phyloP scores from a whole-genome alignment of 148 eudicot species.

The Rhododendron molle region DNA sequence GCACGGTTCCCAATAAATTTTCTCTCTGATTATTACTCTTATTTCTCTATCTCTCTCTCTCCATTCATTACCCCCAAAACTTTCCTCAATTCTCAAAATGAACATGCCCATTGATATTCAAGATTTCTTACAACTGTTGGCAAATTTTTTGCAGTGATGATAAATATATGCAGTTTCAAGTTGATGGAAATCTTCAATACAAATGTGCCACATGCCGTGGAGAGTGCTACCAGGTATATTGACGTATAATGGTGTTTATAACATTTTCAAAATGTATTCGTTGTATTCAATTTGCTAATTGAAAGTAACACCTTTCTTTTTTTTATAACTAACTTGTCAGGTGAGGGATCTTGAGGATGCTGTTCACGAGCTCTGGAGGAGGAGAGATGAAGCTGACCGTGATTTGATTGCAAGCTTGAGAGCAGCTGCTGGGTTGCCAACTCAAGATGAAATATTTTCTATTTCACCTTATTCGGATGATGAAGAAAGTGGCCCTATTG shows the following conservation, averaged over 20 bases:
- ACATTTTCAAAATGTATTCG: background rate
- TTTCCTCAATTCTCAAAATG: too few species aligned
- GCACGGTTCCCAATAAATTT: too few species aligned
- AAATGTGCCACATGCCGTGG: slow-evolving; percentile 95
- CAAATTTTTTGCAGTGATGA: slow-evolving; percentile 60
- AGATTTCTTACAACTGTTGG: background rate
- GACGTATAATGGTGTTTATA: background rate
- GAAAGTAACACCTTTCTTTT: background rate
- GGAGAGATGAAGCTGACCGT: slow-evolving; percentile 71
- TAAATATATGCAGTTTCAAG: slow-evolving; percentile 84
- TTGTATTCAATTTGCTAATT: background rate
- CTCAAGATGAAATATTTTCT: slow-evolving; percentile 83
- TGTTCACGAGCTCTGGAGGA: slow-evolving; percentile 93
- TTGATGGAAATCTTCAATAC: slow-evolving; percentile 83
- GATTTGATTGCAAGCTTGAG: slow-evolving; percentile 81
- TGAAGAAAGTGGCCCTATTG: slow-evolving; percentile 61
- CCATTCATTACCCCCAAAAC: too few species aligned
- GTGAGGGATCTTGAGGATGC: slow-evolving; percentile 86
- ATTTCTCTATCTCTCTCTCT: too few species aligned
- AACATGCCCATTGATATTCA: background rate
- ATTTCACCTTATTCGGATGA: slow-evolving; percentile 96
- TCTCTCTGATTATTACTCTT: too few species aligned
- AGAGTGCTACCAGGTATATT: slow-evolving; percentile 77
- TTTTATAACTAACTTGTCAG: slow-evolving; percentile 28
- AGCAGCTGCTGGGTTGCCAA: slow-evolving; percentile 93